These are phyloP conservation scores for Apophysomyces trapeziformis DNA, from an alignment of 371 early-diverging fungal species.

Conservation along the genomic window DNA sequence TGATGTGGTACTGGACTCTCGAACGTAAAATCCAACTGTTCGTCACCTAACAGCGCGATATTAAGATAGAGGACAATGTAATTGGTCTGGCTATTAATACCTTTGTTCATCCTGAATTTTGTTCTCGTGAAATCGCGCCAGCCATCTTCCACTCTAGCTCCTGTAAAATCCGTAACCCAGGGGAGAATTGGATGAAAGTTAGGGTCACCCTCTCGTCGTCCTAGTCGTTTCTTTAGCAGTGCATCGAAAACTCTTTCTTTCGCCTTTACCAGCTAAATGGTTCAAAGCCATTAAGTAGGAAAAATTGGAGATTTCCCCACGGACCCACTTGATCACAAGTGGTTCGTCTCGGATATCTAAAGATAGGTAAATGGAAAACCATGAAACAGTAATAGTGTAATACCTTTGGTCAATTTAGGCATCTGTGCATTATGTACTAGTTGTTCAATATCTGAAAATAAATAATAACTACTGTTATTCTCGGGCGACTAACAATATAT, in stretches of 20 bases:
- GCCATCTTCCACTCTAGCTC: conserved; percentile 51
- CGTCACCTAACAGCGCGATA: conserved; percentile 50
- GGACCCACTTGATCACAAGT: conserved; percentile 70
- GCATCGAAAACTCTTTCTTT: background rate
- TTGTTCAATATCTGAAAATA: conserved; percentile 28
- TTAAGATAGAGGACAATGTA: background rate
- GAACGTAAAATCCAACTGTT: conserved; percentile 72
- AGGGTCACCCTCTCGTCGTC: conserved; percentile 69
- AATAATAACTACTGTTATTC: background rate
- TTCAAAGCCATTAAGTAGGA: conserved; percentile 86
- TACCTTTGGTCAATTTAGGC: conserved; percentile 33
- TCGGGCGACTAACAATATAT: background rate
- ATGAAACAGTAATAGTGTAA: background rate
- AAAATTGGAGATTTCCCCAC: conserved; percentile 79
- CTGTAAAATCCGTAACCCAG: conserved; percentile 75
- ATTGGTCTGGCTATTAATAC: conserved; percentile 11
- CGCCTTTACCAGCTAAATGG: conserved; percentile 62
- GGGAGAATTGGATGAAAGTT: conserved; percentile 77
- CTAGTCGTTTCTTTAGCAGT: conserved; percentile 24
- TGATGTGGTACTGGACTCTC: conserved; percentile 75
- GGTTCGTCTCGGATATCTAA: conserved; percentile 60
- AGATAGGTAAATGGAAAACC: background rate
- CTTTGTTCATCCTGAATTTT: conserved; percentile 74
- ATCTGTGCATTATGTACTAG: conserved; percentile 25
- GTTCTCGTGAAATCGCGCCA: conserved; percentile 72